Conservation (phyloP, 306 rosid genomes). For the Benincasa hispida region DNA sequence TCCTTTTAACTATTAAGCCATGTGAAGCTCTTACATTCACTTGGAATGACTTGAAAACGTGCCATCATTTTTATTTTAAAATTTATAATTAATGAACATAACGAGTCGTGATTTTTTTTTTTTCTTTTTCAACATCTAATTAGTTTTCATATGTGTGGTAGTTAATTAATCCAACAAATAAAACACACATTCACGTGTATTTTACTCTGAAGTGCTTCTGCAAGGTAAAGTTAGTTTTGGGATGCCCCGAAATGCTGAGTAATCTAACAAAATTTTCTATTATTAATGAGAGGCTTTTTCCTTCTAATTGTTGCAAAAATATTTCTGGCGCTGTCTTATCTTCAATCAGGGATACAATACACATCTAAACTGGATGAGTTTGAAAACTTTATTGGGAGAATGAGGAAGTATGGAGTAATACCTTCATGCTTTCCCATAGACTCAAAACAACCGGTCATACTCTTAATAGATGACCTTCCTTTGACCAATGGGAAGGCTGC, state of each 20-base stretch:
- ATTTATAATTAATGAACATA: background rate
- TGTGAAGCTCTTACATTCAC: constrained; percentile 8
- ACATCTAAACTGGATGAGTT: constrained; percentile 85
- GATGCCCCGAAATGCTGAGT: background rate
- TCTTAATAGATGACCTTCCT: constrained; percentile 85
- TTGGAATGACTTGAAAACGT: constrained; percentile 1
- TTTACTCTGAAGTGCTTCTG: background rate
- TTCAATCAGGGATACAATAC: constrained; percentile 49
- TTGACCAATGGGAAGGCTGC: constrained; percentile 51
- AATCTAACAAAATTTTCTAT: background rate
- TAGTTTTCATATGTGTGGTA: background rate
- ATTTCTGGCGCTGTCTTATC: constrained; percentile 9
- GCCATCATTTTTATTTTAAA: background rate
- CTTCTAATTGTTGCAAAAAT: background rate
- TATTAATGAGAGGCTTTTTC: background rate
- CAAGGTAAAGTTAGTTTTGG: background rate
- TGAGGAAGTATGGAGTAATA: constrained; percentile 63
- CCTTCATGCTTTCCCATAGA: constrained; percentile 34
- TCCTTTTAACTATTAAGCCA: background rate
- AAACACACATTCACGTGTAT: background rate
- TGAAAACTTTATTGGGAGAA: constrained; percentile 68
- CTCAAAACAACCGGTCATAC: constrained; percentile 50
- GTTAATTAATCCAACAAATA: background rate
- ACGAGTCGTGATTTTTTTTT: background rate
- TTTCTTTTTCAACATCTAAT: background rate